Evolutionary conservation across 1,284 basidiomycete species (phyloP), one percentile per base, ranked within the genome.

Genomic region (Moesziomyces aphidis): DNA sequence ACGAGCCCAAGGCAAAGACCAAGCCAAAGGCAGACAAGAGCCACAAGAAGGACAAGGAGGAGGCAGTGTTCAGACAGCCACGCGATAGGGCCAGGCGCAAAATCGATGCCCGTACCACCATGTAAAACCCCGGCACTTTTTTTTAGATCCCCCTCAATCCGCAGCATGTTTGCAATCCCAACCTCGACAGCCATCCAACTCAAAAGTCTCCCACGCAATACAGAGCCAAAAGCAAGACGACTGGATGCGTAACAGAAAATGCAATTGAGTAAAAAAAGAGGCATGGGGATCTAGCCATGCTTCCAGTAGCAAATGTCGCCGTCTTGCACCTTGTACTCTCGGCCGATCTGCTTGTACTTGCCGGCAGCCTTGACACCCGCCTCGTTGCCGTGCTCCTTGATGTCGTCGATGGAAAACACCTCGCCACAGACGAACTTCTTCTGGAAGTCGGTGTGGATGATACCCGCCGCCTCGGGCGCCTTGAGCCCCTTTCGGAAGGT

Each of bases 381-480:
- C 88, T 99, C 97, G 72, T 90, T 92, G 17, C 95, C 96, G 80
- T 95, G 88, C 86, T 97, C 94, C 85, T 92, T 92, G 73, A 99
- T 88, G 85, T 98, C 97, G 0, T 91, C 90, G 82, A 91, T 97
- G 5, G 90, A 84, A 93, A 98, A 97, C 85, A 99, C 97, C 86
- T 99, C 96, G 86, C 96, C 97, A 81, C 96, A 99, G n/a, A 99
- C 93, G 81, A 99, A 98, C 87, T 97, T 97, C 86, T 96, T 93
- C 87, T 98, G 93, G 63, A 96, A 96, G 86, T 96, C 94, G 48
- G 93, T 69, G 60, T 99, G 96, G 83, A 99, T 99, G 80, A 99
- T 95, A 86, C 97, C 97, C 42, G 97, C 97, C 3, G 97, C 97
- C 83, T 95, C 92, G 19, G 96, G 97, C 1, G 97, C 97, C 85